A percentile compares a stretch with the other conserved stretches of the same genome.
These are phyloP conservation scores for Phaeodactylum tricornutum DNA, from an alignment of 108 stramenopile genomes.

Conservation along the genomic window DNA sequence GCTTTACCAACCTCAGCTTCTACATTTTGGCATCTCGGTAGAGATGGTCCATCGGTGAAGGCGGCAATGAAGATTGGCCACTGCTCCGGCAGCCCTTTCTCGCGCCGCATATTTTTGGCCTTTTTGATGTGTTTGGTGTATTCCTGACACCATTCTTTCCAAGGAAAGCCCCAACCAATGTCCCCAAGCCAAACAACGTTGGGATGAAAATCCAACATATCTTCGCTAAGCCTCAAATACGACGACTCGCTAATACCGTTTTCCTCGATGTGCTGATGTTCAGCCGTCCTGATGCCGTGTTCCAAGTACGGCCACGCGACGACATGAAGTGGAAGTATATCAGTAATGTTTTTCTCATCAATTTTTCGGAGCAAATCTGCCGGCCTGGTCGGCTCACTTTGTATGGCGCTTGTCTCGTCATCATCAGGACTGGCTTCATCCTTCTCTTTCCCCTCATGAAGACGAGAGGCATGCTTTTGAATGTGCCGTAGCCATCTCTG, in stretches of 20 bases:
- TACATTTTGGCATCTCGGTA: slow-evolving; percentile 5
- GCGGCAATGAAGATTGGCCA: slow-evolving; percentile 26
- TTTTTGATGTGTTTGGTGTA: slow-evolving; percentile 5
- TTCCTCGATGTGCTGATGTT: slow-evolving; percentile 12
- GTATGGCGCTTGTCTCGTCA: no score
- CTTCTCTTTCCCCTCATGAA: no score
- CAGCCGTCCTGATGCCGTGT: slow-evolving; percentile 9
- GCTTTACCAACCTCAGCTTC: slow-evolving; percentile 13
- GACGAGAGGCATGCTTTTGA: no score
- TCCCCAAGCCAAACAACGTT: slow-evolving; percentile 22
- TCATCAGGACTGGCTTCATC: no score
- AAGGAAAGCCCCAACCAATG: slow-evolving; percentile 6
- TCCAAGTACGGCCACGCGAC: slow-evolving; percentile 16
- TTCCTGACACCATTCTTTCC: slow-evolving; percentile 11
- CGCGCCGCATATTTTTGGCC: slow-evolving; percentile 2
- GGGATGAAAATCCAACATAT: slow-evolving; percentile 9
- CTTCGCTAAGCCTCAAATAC: slow-evolving; percentile 3
- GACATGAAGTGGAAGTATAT: slow-evolving; percentile 5
- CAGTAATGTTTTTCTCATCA: no score
- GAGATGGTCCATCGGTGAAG: slow-evolving; percentile 14
- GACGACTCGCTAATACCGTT: slow-evolving; percentile 18
- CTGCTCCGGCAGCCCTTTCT: slow-evolving; percentile 3
- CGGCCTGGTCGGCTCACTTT: no score
- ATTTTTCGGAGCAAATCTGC: no score
- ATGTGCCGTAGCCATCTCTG: no score